Evolutionary conservation across 257 asterid genomes (phyloP), one percentile per base, ranked within the genome.

Genomic region (Penstemon davidsonii): DNA sequence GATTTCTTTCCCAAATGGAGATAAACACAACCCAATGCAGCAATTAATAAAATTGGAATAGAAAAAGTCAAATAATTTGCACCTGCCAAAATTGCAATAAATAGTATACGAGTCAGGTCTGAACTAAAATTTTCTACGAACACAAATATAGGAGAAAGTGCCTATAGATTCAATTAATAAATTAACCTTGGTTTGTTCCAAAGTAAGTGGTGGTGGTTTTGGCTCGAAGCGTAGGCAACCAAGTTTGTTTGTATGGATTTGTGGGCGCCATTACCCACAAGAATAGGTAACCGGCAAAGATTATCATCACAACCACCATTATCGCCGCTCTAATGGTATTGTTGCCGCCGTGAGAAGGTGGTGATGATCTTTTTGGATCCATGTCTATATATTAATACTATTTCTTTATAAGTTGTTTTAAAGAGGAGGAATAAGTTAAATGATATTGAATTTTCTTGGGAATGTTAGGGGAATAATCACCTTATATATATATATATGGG

Each of bases 241-340:
- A 92, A 10, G 55, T 70, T 8, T 52, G 67, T 55, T 40, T 71
- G 37, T 79, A 92, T 0, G 60, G 11, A 33, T 69, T 74, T 3
- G 97, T 90, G 41, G 98, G 89, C 54, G 66, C 15, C 88, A 90
- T 80, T 66, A 85, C 79, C 87, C 87, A 84, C 62, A 89, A 33
- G 54, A 87, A 43, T 5, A 86, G 69, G 77, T 88, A 81, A 0
- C 93, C 97, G 8, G 70, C 55, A 5, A 79, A 83, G n/a, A 82
- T 66, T 12, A 62, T 76, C 69, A 74, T 4, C 53, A 76, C 60
- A 0, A 78, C 61, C 12, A 78, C 83, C 81, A 78, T 66, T 62
- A 90, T 74, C 19, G 75, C 80, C 36, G 78, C 75, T 75, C 79
- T 70, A 37, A 77, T 7, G 2, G 11, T 78, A 64, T 53, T 67